Evolutionary conservation across 371 early-diverging fungal species (phyloP).

Genomic region (Syncephalastrum racemosum): DNA sequence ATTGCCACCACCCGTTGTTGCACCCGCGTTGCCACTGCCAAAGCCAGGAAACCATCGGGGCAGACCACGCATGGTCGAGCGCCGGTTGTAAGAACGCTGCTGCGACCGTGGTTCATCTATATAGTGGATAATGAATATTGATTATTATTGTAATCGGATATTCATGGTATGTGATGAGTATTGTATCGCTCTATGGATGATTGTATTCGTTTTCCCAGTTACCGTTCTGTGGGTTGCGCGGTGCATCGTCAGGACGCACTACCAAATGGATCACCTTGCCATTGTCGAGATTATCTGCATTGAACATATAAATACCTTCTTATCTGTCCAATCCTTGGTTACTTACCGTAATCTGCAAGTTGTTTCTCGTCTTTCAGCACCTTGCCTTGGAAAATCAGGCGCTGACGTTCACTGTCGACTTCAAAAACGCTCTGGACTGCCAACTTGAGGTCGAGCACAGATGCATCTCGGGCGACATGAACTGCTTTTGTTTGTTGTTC

Average conservation of each 20-base stretch:
- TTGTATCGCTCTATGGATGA: conserved; percentile 3
- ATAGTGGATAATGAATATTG: not conserved
- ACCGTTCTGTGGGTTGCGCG: conserved; percentile 55
- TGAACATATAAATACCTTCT: not conserved
- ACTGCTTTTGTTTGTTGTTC: conserved; percentile 58
- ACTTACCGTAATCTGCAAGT: conserved; percentile 56
- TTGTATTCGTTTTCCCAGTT: conserved; percentile 12
- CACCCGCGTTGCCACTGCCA: conserved; percentile 6
- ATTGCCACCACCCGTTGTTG: too few relatives aligned
- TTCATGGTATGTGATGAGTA: conserved; percentile 4
- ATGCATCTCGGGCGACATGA: conserved; percentile 47
- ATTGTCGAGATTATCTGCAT: conserved; percentile 51
- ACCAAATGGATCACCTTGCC: conserved; percentile 64
- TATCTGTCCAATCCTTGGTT: not conserved
- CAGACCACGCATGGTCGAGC: too few relatives aligned
- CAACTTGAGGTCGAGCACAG: conserved; percentile 56
- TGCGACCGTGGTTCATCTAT: conserved; percentile 28
- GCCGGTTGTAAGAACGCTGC: conserved; percentile 7
- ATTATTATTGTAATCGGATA: too few relatives aligned
- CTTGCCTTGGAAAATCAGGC: conserved; percentile 62
- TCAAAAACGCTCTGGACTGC: conserved; percentile 51
- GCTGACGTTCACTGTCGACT: conserved; percentile 55
- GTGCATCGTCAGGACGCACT: conserved; percentile 56
- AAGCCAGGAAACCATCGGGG: conserved; percentile 24
- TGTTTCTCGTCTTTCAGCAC: conserved; percentile 57